These are phyloP conservation scores for Tetratostichococcus sp. DNA, from an alignment of 139 green algal genomes.

Conservation along the genomic window DNA sequence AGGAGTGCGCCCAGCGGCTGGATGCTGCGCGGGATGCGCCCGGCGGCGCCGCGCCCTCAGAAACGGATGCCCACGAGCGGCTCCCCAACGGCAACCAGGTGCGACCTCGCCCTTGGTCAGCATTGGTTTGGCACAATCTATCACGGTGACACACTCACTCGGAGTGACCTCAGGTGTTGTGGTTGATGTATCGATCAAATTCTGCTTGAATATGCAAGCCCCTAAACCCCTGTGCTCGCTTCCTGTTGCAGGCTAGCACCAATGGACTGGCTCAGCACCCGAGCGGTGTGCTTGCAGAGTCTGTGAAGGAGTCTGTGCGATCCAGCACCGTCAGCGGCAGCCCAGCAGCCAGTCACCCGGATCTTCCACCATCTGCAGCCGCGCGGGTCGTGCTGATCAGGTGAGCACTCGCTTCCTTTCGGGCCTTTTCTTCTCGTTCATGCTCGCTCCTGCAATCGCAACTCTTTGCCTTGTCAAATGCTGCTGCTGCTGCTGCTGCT, in stretches of 20 bases:
- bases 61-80: neutral
- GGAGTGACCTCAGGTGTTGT: too few species aligned
- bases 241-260: neutral
- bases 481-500: too few species aligned
- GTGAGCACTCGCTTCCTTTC: neutral
- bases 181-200: too few species aligned
- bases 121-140: too few species aligned
- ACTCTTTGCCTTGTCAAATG: too few species aligned
- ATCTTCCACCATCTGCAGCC: neutral
- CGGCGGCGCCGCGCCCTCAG: neutral
- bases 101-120: too few species aligned
- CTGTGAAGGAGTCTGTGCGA: neutral
- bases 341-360: neutral
- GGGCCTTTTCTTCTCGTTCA: too few species aligned
- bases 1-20: constrained; percentile 3
- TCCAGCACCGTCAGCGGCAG: neutral
- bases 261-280: neutral
- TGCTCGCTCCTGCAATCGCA: too few species aligned
- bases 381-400: neutral
- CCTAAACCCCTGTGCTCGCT: too few species aligned
- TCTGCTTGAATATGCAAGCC: too few species aligned
- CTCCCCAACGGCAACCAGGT: neutral
- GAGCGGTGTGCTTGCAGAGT: neutral
- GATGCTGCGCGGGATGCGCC: neutral
- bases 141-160: too few species aligned